Base-by-base conservation (phyloP, 768 basidiomycete genomes). In the Russula sp. region DNA sequence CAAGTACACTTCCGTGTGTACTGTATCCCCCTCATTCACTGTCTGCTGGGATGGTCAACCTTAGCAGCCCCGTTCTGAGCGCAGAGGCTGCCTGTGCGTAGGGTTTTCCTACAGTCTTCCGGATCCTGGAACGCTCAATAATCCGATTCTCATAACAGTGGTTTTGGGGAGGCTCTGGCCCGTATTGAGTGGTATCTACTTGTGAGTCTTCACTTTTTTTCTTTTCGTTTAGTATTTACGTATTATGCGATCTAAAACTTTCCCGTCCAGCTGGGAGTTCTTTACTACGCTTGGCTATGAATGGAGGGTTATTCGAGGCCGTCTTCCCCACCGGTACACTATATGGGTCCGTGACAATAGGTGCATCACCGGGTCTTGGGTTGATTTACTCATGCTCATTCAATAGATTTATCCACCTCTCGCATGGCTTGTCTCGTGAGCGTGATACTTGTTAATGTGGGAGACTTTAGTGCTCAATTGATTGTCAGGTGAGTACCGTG, bases 221-320 rank as follows among this genome's bases (percentile, higher is more conserved):
- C 14, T 44, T 44, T 1, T 18, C 7, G 42, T 28, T 26, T n/a
- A n/a, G n/a, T n/a, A n/a, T n/a, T 20, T 20, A 18, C 7, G 18
- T 18, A 44, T 20, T 18, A 8, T 5, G 42, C 42, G 8, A 20
- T 44, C 42, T 18, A 44, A 44, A 44, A 18, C 3, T 6, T 44
- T 44, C 20, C 18, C 20, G 42, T 44, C 18, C 18, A 57, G 55
- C 5, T 57, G 55, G 55, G 55, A 57, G 28, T 57, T 42, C 20
- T 10, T 30, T 7, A 42, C 26, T 2, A 26, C 55, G 3, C 55
- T 57, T 42, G 38, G 30, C 4, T 57, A 18, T 16, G 55, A 57
- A 20, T 42, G 38, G 38, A 20, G 38, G 24, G 40, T 58, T 38
- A 18, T 42, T 18, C 38, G 18, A 2, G 55, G 55, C 34, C 55